phyloP scores from a whole-genome alignment of 352 stramenopile species.

The Globisporangium heterothallicum region DNA sequence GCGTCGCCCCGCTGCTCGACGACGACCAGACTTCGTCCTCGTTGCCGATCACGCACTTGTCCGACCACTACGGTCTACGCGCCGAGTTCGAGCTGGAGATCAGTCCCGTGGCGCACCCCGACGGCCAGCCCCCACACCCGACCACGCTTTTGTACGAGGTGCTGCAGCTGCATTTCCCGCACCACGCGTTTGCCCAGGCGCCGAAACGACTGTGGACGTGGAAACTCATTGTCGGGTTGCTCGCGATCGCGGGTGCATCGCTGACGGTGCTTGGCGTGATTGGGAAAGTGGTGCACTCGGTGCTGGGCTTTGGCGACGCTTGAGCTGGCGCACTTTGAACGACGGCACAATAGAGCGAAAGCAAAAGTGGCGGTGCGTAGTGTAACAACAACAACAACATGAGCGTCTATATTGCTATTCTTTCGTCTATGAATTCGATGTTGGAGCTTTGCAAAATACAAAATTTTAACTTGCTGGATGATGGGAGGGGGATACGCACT shows the following conservation, averaged over 20 bases:
- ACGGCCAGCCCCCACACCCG: constrained; percentile 24
- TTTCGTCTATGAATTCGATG: constrained; percentile 2
- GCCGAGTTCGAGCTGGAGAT: constrained; percentile 50
- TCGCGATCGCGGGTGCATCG: constrained; percentile 3
- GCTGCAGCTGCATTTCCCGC: constrained; percentile 64
- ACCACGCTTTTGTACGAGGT: constrained; percentile 44
- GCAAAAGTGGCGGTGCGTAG: not conserved
- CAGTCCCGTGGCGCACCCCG: constrained; percentile 30
- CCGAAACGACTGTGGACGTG: constrained; percentile 58
- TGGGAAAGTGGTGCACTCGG: constrained; percentile 1
- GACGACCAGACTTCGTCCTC: constrained; percentile 9
- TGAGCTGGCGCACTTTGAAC: too few species aligned
- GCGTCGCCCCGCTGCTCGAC: constrained; percentile 17
- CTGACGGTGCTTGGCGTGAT: constrained; percentile 3
- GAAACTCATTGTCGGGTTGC: constrained; percentile 39
- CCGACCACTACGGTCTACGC: constrained; percentile 68
- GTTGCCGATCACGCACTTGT: constrained; percentile 74
- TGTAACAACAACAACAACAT: not conserved
- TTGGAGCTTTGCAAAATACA: constrained; percentile 8
- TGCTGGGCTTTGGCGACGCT: constrained; percentile 1
- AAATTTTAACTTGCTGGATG: constrained; percentile 16
- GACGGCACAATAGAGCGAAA: not conserved
- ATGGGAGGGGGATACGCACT: not conserved
- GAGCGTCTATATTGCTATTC: constrained; percentile 5
- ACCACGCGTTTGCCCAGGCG: constrained; percentile 49